Evolutionary conservation across 2,329 filamentous ascomycete species (phyloP).

Genomic region (Beauveria asiatica): DNA sequence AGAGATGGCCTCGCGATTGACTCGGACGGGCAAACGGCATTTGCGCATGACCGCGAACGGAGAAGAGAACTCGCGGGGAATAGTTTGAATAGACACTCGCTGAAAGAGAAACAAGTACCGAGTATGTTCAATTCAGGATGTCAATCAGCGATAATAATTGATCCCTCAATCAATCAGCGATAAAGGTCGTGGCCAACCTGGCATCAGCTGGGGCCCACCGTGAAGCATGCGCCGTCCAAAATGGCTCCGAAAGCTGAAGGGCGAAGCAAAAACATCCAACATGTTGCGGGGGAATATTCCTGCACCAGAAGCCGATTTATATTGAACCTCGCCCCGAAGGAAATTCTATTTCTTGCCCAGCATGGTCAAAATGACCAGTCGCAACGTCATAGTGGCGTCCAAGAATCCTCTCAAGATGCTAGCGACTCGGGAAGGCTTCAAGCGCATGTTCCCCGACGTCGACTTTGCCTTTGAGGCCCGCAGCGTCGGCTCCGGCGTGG

Average conservation of each 20-base stretch:
- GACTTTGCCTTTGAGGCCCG: slow-evolving; percentile 20
- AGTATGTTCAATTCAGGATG: too few species aligned
- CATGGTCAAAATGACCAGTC: not conserved
- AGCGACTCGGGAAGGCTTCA: slow-evolving; percentile 28
- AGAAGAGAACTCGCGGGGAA: too few species aligned
- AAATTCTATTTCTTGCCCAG: not conserved
- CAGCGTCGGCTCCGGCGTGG: slow-evolving; percentile 29
- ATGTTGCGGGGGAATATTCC: too few species aligned
- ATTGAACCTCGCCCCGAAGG: too few species aligned
- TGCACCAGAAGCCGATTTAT: too few species aligned
- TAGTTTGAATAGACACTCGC: too few species aligned
- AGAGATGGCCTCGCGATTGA: too few species aligned
- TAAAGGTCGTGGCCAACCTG: not conserved
- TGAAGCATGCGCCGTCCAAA: not conserved
- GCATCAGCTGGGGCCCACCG: not conserved
- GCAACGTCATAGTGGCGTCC: slow-evolving; percentile 27
- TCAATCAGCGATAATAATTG: not conserved
- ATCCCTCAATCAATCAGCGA: too few species aligned
- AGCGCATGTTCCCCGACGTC: slow-evolving; percentile 24
- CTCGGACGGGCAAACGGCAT: too few species aligned
- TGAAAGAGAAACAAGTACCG: too few species aligned
- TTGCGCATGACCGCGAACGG: too few species aligned
- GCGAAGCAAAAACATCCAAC: not conserved
- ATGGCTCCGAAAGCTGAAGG: not conserved
- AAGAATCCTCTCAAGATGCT: slow-evolving; percentile 32